These are phyloP conservation scores for Phialophora chinensis DNA, from an alignment of 2,329 filamentous ascomycete species.

Conservation along the genomic window DNA sequence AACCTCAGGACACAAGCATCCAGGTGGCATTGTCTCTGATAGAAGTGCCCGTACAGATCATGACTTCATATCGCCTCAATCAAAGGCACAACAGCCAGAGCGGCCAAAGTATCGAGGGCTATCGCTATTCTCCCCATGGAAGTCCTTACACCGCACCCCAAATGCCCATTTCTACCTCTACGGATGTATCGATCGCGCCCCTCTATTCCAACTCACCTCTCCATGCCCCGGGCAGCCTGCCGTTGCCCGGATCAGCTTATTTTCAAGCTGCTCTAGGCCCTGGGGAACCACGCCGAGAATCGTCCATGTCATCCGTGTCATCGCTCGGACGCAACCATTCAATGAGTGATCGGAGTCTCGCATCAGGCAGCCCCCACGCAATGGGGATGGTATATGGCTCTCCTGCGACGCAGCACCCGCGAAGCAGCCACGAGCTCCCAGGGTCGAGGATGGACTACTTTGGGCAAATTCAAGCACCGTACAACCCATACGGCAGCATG, in stretches of 20 bases:
- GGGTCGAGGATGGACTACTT: conserved; percentile 37
- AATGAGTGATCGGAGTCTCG: conserved; percentile 32
- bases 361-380: conserved; percentile 30
- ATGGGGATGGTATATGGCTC: conserved; percentile 35
- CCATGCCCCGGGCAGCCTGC: conserved; percentile 49
- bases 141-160: conserved; percentile 34
- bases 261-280: conserved; percentile 28
- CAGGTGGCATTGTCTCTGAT: conserved; percentile 71
- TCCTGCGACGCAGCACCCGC: conserved; percentile 22
- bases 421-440: conserved; percentile 31
- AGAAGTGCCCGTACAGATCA: conserved; percentile 73
- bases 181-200: conserved; percentile 32
- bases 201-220: conserved; percentile 50
- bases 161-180: conserved; percentile 29
- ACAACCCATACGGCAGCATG: conserved; percentile 37
- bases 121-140: conserved; percentile 36
- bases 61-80: conserved; percentile 70
- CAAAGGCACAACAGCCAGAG: conserved; percentile 57
- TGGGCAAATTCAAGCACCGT: conserved; percentile 35
- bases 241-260: conserved; percentile 48
- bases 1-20: conserved; percentile 62
- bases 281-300: conserved; percentile 44
- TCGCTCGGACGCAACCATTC: conserved; percentile 41
- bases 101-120: conserved; percentile 24
- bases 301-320: conserved; percentile 44